Base-by-base conservation (phyloP, 371 early-diverging fungal species). In the Mortierella sp. region DNA sequence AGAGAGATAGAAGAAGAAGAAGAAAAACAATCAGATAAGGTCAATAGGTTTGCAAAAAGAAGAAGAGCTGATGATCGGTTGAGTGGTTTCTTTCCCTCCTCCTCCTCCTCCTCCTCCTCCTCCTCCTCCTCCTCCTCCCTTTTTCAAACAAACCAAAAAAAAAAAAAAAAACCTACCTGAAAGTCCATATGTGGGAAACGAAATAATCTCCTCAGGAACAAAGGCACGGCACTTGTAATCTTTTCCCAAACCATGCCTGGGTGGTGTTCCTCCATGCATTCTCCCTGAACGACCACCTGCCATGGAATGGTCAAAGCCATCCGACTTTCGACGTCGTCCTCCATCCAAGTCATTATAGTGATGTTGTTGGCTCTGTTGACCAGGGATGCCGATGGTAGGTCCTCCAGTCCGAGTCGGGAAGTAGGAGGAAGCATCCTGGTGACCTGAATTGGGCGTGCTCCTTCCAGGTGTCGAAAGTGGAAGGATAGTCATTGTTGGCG, bases 131-230 rank as follows among this genome's bases (percentile, higher is more conserved):
- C n/a, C n/a, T n/a, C n/a, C 70, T 63, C 12, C 0, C 14, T 25
- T n/a, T n/a, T n/a, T 43, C 28, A 30, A 4, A 43, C 23, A 30
- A 60, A 4, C 2, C 30, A 14, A 15, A 60, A 29, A 60, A 7
- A 19, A 12, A 60, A 5, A 19, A 4, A 18, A 7, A 21, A 26
- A 21, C 47, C 4, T 83, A 87, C 86, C 80, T 86, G 95, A 83
- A 95, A 94, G 84, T 96, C 96, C 91, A 96, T 92, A 74, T 95
- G 95, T 37, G 92, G 91, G 69, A 92, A 87, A 16, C 89, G 87
- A 66, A 92, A 82, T 53, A 95, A 68, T 71, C 95, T 81, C 58
- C 89, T 77, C 58, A 94, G 64, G 66, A 83, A 86, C 45, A 83
- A 62, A 5, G 85, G 84, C 50, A 82, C 65, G 44, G 75, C 74